phyloP scores from a whole-genome alignment of 257 asterid species.

The Leptodermis oblonga region DNA sequence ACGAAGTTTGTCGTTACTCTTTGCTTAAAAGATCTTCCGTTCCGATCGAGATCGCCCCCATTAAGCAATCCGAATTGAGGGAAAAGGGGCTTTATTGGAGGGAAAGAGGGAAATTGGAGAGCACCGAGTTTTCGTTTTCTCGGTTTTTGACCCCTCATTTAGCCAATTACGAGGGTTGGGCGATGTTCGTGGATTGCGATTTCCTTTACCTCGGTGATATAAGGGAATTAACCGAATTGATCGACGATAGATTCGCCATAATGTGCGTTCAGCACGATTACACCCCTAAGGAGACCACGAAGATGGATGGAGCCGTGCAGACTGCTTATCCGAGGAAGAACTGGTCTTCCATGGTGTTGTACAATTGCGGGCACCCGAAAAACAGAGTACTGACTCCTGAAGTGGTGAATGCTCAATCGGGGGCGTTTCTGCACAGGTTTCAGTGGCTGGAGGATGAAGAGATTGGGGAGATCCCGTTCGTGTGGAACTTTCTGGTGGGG shows the following conservation, averaged over 20 bases:
- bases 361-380: constrained; percentile 74
- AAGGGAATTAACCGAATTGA: constrained; percentile 49
- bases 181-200: constrained; percentile 91
- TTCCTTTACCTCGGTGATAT: constrained; percentile 64
- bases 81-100: constrained; percentile 68
- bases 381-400: constrained; percentile 59
- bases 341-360: constrained; percentile 93
- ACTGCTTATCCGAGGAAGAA: constrained; percentile 84
- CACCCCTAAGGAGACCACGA: constrained; percentile 76
- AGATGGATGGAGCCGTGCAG: constrained; percentile 89
- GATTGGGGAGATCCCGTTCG: constrained; percentile 80
- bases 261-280: constrained; percentile 93
- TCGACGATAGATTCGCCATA: constrained; percentile 62
- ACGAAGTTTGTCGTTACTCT: constrained; percentile 73
- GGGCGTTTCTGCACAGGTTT: constrained; percentile 82
- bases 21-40: constrained; percentile 61
- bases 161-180: constrained; percentile 72
- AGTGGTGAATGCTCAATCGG: constrained; percentile 68
- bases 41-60: constrained; percentile 63
- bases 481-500: constrained; percentile 84
- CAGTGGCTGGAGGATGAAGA: constrained; percentile 74
- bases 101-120: constrained; percentile 72
- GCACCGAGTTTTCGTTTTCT: constrained; percentile 82
- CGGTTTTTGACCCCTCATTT: constrained; percentile 70
- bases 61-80: constrained; percentile 72